phyloP scores from a whole-genome alignment of 495 filamentous ascomycete species.

The Neurospora sp. region DNA sequence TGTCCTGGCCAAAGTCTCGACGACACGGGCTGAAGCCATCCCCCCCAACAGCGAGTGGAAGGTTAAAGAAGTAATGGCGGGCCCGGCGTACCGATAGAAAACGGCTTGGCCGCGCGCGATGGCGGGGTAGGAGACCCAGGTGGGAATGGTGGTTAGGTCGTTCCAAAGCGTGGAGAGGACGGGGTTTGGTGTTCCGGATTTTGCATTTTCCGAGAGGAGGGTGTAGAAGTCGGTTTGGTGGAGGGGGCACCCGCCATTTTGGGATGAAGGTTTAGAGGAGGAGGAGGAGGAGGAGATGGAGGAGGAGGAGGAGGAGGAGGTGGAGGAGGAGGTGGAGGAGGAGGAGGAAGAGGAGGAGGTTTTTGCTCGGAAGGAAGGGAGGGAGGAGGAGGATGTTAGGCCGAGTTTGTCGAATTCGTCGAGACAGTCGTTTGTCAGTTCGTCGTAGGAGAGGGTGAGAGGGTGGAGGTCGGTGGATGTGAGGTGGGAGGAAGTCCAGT shows the following conservation, averaged over 20 bases:
- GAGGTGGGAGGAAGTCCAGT: slow-evolving; percentile 57
- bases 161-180: slow-evolving; percentile 52
- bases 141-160: slow-evolving; percentile 59
- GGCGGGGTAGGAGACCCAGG: slow-evolving; percentile 79
- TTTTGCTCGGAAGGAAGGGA: background rate
- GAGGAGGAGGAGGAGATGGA: background rate
- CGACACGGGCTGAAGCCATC: slow-evolving; percentile 52
- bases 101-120: slow-evolving; percentile 60
- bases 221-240: slow-evolving; percentile 47
- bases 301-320: background rate
- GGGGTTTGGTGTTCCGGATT: too few species aligned
- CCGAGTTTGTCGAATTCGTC: slow-evolving; percentile 49
- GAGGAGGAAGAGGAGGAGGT: too few species aligned
- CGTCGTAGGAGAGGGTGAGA: slow-evolving; percentile 56
- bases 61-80: slow-evolving; percentile 49
- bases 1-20: slow-evolving; percentile 67
- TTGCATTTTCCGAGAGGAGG: too few species aligned
- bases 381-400: slow-evolving; percentile 10
- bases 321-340: background rate
- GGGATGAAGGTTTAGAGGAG: background rate
- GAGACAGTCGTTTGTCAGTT: slow-evolving; percentile 55
- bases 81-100: slow-evolving; percentile 63
- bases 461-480: slow-evolving; percentile 50
- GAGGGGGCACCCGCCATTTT: background rate
- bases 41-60: slow-evolving; percentile 59